Evolutionary conservation across 768 basidiomycete genomes (phyloP).

Genomic region (Leccinum obscurum): DNA sequence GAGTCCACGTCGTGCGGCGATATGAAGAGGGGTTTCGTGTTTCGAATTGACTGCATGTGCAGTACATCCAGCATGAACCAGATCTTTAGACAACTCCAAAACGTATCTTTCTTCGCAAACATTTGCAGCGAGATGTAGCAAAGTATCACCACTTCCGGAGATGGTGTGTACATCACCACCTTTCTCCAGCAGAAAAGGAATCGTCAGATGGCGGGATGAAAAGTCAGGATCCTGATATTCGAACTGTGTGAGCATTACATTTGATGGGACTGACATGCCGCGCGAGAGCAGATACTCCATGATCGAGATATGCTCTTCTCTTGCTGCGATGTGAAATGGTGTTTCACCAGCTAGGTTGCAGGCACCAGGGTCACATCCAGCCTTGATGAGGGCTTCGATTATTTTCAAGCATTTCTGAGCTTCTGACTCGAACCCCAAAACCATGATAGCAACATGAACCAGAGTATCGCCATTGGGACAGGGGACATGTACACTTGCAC

Average conservation of each 20-base stretch:
- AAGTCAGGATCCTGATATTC: not conserved
- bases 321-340: not conserved
- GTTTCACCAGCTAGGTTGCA: constrained; percentile 1
- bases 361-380: not conserved
- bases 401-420: not conserved
- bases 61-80: not conserved
- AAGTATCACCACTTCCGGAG: not conserved
- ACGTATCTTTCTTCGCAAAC: not conserved
- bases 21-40: too few species aligned
- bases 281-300: constrained; percentile 3
- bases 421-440: too few species aligned
- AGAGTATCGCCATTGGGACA: not conserved
- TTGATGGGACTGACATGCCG: not conserved
- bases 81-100: not conserved
- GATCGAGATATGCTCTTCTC: accelerated
- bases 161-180: not conserved
- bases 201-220: not conserved
- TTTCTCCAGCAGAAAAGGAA: not conserved
- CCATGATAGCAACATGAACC: not conserved
- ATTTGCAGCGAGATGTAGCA: not conserved
- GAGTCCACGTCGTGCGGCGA: not conserved
- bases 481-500: not conserved
- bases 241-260: not conserved
- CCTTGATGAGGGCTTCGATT: not conserved
- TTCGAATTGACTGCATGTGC: not conserved